phyloP scores from a whole-genome alignment of 2,329 filamentous ascomycete species.

The Metarhizium anisopliae region DNA sequence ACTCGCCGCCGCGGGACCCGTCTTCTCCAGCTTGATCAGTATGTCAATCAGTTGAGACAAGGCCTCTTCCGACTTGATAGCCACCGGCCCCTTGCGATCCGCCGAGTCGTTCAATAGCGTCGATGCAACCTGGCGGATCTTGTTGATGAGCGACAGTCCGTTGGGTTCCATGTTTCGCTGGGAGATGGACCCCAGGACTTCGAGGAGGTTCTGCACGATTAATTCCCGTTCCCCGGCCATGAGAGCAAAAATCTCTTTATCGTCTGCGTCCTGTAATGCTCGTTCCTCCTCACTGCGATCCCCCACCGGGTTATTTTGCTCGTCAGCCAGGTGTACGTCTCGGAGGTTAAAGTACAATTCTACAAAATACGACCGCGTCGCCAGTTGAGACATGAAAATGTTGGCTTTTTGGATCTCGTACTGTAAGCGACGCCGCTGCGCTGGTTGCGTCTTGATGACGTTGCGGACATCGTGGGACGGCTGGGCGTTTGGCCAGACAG shows the following conservation, averaged over 20 bases:
- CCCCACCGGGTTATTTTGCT: constrained; percentile 26
- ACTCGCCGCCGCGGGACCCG: constrained; percentile 29
- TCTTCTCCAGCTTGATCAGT: constrained; percentile 63
- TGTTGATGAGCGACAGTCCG: constrained; percentile 59
- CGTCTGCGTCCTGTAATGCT: constrained; percentile 29
- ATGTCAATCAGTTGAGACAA: constrained; percentile 66
- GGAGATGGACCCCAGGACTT: constrained; percentile 66
- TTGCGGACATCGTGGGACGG: constrained; percentile 42
- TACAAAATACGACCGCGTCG: constrained; percentile 75
- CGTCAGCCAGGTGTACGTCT: constrained; percentile 50
- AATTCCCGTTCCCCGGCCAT: constrained; percentile 70
- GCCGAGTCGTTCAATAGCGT: constrained; percentile 58
- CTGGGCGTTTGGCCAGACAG: constrained; percentile 36
- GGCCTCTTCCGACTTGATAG: constrained; percentile 57
- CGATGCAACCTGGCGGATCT: constrained; percentile 76
- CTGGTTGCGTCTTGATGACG: constrained; percentile 38
- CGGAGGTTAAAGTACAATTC: constrained; percentile 76
- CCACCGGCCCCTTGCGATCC: constrained; percentile 41
- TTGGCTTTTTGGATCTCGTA: constrained; percentile 91
- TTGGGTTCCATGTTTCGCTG: constrained; percentile 79
- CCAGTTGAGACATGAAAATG: constrained; percentile 73
- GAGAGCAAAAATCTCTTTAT: constrained; percentile 45
- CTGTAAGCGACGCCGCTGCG: constrained; percentile 51
- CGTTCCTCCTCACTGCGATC: constrained; percentile 27
- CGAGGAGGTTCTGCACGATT: constrained; percentile 72